Evolutionary conservation across 2,329 filamentous ascomycete genomes (phyloP).

Genomic region (Ilyonectria mors-panacis): DNA sequence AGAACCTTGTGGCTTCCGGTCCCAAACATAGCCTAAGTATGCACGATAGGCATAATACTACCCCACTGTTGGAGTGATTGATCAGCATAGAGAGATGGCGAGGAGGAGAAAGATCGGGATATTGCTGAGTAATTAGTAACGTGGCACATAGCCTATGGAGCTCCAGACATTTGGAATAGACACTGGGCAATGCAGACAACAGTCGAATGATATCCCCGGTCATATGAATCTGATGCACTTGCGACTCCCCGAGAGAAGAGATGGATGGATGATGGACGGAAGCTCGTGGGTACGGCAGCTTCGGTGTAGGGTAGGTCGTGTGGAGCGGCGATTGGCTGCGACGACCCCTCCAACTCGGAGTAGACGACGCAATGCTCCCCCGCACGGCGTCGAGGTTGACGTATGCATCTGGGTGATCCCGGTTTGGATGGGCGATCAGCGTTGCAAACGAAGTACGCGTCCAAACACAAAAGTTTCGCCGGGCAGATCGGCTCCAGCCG

Average conservation of each 20-base stretch:
- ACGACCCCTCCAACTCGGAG: background rate
- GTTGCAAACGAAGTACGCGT: conserved; percentile 4
- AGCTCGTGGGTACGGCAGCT: background rate
- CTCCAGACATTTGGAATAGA: background rate
- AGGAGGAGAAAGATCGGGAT: background rate
- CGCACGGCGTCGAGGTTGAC: conserved; percentile 16
- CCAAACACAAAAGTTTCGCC: background rate
- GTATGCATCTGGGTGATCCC: conserved; percentile 4
- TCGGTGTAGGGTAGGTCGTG: background rate
- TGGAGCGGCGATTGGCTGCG: background rate
- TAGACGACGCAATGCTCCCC: conserved; percentile 14
- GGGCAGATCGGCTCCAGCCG: background rate
- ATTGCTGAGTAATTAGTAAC: background rate
- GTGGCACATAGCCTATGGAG: background rate
- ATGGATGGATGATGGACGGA: background rate
- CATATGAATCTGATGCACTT: background rate
- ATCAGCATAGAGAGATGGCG: background rate
- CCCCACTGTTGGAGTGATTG: background rate
- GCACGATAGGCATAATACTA: too few relatives aligned
- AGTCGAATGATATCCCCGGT: background rate
- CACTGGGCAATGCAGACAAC: background rate
- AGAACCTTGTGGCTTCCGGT: background rate
- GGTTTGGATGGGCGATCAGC: background rate
- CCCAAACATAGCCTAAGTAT: too few relatives aligned
- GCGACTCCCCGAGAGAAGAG: background rate